Percentiles rank a stretch among this genome's conserved stretches.
These are phyloP conservation scores for Trametes coccinea DNA, from an alignment of 768 basidiomycete species.

Conservation along the genomic window DNA sequence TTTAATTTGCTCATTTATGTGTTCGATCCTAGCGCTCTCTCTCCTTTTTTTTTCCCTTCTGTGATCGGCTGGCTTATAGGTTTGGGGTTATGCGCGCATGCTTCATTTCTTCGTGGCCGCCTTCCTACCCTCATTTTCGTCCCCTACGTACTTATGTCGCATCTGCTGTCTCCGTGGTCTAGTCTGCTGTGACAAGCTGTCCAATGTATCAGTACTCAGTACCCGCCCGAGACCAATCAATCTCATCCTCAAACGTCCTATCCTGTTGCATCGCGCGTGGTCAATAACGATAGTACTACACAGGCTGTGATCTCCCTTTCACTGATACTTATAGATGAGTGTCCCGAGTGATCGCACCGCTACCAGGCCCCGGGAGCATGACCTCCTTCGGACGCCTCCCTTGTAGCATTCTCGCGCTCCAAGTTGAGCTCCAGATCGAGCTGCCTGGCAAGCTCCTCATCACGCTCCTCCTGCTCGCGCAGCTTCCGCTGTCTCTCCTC, in stretches of 20 bases:
- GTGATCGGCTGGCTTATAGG: neutral
- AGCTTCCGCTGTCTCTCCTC: constrained; percentile 46
- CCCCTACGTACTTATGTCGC: constrained; percentile 25
- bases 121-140: neutral
- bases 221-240: constrained; percentile 11
- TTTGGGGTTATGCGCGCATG: constrained; percentile 3
- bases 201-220: constrained; percentile 22
- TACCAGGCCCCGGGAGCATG: constrained; percentile 5
- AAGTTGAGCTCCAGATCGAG: constrained; percentile 56
- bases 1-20: constrained; percentile 23
- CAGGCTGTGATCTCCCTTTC: too few relatives aligned
- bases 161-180: constrained; percentile 21
- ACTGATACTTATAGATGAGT: too few relatives aligned
- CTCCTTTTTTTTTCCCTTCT: neutral
- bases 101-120: neutral
- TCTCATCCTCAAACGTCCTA: neutral
- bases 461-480: constrained; percentile 39
- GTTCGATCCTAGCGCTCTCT: neutral
- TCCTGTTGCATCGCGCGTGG: neutral
- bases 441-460: constrained; percentile 49
- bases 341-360: neutral
- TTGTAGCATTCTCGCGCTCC: constrained; percentile 16
- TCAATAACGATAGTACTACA: constrained; percentile 1
- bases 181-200: constrained; percentile 22
- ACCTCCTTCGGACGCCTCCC: neutral